Evolutionary conservation across 352 stramenopile genomes (phyloP), one percentile per base, ranked within the genome.

Genomic region (Globisporangium echinulatum): DNA sequence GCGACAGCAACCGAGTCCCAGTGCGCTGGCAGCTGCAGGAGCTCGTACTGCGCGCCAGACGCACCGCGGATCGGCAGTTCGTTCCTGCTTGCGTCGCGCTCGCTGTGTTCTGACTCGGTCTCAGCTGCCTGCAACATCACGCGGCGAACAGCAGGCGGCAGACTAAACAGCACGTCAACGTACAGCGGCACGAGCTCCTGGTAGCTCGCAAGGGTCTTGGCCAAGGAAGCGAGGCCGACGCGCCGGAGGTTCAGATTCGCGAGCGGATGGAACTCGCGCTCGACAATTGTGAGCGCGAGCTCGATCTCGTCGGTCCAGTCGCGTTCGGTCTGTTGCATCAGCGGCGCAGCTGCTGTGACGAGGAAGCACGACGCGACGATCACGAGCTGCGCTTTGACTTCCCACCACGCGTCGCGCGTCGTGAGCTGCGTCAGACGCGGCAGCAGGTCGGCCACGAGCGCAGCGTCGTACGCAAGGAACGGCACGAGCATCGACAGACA

Each of bases 331-430:
- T 68, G 50, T 54, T 62, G 39, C 14, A 51, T n/a, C 17, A 56
- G 49, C 0, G 69, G 50, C 5, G 38, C 48, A 10, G 71, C 55
- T 7, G 65, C 68, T 36, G 62, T 49, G 13, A 75, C 56, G 54
- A 95, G 70, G 52, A 92, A 79, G 17, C 76, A 72, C 14, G 82
- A 79, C 3, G 70, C 68, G 14, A 91, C 75, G 57, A 92, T 72
- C 14, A 93, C 51, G 33, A 94, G 64, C 62, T 96, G 82, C 2
- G 72, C 75, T 62, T 92, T 92, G 50, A 96, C 83, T 51, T 96
- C 87, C 87, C 87, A 94, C 86, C 86, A 93, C 25, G 79, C 74
- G 33, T 75, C 52, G 33, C 79, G 59, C 14, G 77, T 68, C 36
- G 79, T 83, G n/a, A 89, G 75, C 57, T 79, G 75, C 5, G 76